Base-by-base conservation (phyloP, 768 basidiomycete species). In the Mycena amicta region DNA sequence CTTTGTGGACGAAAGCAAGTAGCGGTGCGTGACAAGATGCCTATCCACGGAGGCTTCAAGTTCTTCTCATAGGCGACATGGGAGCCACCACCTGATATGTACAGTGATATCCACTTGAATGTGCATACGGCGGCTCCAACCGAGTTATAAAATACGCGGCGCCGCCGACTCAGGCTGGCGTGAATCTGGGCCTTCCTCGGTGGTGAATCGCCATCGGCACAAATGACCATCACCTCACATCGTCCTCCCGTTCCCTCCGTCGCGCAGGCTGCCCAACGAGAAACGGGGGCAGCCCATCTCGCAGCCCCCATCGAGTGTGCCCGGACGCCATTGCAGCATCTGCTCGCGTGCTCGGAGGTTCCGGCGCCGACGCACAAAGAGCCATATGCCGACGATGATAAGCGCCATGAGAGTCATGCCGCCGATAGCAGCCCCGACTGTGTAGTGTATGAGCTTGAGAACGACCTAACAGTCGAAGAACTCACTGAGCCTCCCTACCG, bases 401-500 rank as follows among this genome's bases (percentile, higher is more conserved):
- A 61, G 52, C 22, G 39, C 55, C 23, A 61, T 23, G 52, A 57
- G 4, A 13, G 49, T 22, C n/a, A 51, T 30, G 16, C 60, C 60
- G 20, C 55, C 51, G 46, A 61, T 51, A 13, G 56, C 56, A 0
- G 26, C 52, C 5, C 20, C 60, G 20, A 61, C 40, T 11, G 20
- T 20, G 41, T n/a, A n/a, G n/a, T n/a, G n/a, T n/a, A n/a, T n/a
- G n/a, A n/a, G n/a, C n/a, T n/a, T n/a, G n/a, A n/a, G n/a, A n/a
- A n/a, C n/a, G n/a, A n/a, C n/a, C n/a, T n/a, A n/a, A n/a, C n/a
- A n/a, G n/a, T n/a, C n/a, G n/a, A n/a, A n/a, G n/a, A n/a, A n/a
- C n/a, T n/a, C n/a, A n/a, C n/a, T n/a, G n/a, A n/a, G n/a, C n/a
- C n/a, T n/a, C n/a, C n/a, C n/a, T n/a, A n/a, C n/a, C n/a, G n/a